Evolutionary conservation across 2,329 filamentous ascomycete species (phyloP).

Genomic region (Leptosphaerulina australis): DNA sequence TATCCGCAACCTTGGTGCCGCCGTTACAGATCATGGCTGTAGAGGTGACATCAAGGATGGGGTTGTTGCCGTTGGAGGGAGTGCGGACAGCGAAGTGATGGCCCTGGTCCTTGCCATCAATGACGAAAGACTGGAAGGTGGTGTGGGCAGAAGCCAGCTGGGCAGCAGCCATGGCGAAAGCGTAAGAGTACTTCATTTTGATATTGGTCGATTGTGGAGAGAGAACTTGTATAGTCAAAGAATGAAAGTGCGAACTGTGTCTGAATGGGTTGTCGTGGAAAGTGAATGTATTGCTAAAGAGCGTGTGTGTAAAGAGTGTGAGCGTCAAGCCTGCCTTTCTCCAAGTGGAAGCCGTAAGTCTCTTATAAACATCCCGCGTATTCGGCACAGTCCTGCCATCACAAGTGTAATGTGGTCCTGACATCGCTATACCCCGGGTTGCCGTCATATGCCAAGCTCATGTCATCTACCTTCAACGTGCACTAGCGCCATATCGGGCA

Average conservation of each 20-base stretch:
- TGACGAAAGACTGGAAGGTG: slow-evolving; percentile 51
- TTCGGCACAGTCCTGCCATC: slow-evolving; percentile 24
- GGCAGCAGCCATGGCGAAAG: slow-evolving; percentile 42
- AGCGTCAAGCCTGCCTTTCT: slow-evolving; percentile 42
- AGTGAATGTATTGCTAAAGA: slow-evolving; percentile 39
- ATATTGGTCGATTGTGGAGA: slow-evolving; percentile 26
- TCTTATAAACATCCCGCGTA: slow-evolving; percentile 35
- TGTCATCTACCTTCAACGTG: slow-evolving; percentile 36
- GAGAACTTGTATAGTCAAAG: slow-evolving; percentile 28
- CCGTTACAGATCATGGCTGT: slow-evolving; percentile 47
- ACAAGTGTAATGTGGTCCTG: slow-evolving; percentile 23
- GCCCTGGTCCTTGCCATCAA: slow-evolving; percentile 45
- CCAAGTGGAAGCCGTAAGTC: slow-evolving; percentile 15
- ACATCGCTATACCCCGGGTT: slow-evolving; percentile 24
- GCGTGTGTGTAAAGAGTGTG: slow-evolving; percentile 39
- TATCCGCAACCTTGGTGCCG: slow-evolving; percentile 43
- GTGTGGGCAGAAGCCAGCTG: slow-evolving; percentile 45
- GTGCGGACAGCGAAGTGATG: slow-evolving; percentile 53
- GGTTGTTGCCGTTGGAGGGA: slow-evolving; percentile 48
- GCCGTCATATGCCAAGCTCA: slow-evolving; percentile 28
- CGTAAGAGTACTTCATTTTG: slow-evolving; percentile 44
- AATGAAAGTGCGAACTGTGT: slow-evolving; percentile 29
- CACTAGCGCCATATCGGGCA: slow-evolving; percentile 24
- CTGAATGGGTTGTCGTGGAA: slow-evolving; percentile 36
- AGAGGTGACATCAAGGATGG: slow-evolving; percentile 46